Base-by-base conservation (phyloP, 139 green algal species). In the Coelastrella sp. region DNA sequence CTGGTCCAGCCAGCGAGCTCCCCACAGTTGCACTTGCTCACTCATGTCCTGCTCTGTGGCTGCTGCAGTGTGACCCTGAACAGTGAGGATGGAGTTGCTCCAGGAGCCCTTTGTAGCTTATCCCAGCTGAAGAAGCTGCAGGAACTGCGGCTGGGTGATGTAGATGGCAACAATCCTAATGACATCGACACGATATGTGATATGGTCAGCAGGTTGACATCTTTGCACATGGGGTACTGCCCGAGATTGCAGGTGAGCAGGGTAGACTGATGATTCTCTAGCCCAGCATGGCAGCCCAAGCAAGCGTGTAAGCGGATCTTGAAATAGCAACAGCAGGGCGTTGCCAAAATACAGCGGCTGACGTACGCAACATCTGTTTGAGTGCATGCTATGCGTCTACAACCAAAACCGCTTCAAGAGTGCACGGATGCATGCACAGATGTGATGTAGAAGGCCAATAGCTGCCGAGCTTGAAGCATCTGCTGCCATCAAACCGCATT, bases 171-270 rank as follows among this genome's bases (percentile, higher is more conserved):
- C 61, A 87, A 76, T 19, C 79, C 57, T 6, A 13, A 87, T 65
- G 83, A 88, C 59, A 32, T 88, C 6, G 20, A 79, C 14, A 79
- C 66, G 3, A 57, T 88, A 10, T 88, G 83, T 17, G 54, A 88
- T 57, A 32, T 88, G 17, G 83, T 88, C 47, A 68, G 13, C 2
- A 58, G 14, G 16, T 66, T 88, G 32, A 68, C 65, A 5, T 78
- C 83, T 4, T 57, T 88, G 5, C 83, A 88, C 47, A 88, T 88
- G 65, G 83, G 83, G 17, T 88, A 88, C 83, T 80, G 68, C 10
- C 83, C 83, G 1, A 47, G 83, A 0, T 54, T 88, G 83, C 74
- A 80, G 74, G 74, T 80, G 74, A 59, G 73, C 19, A 23, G 73
- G 4, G 32, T 47, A 47, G 32, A 47, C 32, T 47, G 32, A 47